Conservation (phyloP, 1,139 yeast species). For the Yamadazyma spencermartinsiae region DNA sequence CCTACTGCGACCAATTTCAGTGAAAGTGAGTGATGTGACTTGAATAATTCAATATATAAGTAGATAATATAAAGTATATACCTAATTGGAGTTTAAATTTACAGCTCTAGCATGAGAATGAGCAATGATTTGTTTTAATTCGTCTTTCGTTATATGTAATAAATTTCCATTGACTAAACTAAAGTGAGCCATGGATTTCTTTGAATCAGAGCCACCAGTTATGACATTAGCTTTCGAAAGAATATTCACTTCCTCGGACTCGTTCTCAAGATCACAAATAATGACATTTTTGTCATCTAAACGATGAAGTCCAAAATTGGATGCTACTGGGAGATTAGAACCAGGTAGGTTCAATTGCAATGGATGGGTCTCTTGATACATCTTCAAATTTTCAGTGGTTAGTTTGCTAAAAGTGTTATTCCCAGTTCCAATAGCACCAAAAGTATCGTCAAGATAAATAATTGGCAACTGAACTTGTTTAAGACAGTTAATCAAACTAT, state of each 20-base stretch:
- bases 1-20: background rate
- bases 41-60: background rate
- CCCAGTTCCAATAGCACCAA: background rate
- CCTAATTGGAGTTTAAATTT: background rate
- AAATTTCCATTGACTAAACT: constrained; percentile 23
- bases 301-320: constrained; percentile 60
- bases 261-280: constrained; percentile 19
- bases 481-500: constrained; percentile 65
- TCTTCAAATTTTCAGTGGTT: constrained; percentile 20
- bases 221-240: constrained; percentile 14
- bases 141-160: constrained; percentile 43
- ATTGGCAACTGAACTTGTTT: constrained; percentile 62
- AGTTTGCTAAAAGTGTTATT: constrained; percentile 25
- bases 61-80: background rate
- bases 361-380: constrained; percentile 12
- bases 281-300: constrained; percentile 13
- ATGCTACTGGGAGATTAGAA: constrained; percentile 43
- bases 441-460: constrained; percentile 47
- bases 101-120: constrained; percentile 38
- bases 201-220: constrained; percentile 11
- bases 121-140: constrained; percentile 45
- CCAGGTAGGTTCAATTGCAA: constrained; percentile 36
- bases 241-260: constrained; percentile 18
- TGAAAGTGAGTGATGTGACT: background rate
- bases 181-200: constrained; percentile 16